These are phyloP conservation scores for Arthroderma sp. DNA, from an alignment of 2,329 filamentous ascomycete genomes.

Conservation along the genomic window DNA sequence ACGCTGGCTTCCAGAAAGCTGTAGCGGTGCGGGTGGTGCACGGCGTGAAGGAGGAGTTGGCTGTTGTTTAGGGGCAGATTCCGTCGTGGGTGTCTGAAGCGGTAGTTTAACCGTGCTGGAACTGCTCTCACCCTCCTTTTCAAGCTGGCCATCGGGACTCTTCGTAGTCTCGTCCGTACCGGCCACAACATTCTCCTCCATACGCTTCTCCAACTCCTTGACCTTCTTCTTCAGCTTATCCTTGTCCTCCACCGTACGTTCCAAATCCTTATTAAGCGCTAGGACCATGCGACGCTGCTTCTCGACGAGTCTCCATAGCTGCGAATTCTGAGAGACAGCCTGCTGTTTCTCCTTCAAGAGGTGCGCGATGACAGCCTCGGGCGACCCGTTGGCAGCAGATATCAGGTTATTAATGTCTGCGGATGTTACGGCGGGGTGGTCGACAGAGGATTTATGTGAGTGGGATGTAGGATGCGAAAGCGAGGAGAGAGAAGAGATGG, in stretches of 20 bases:
- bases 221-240: conserved; percentile 84
- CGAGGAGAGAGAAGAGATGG: conserved; percentile 64
- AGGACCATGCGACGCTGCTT: conserved; percentile 92
- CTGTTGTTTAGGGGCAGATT: background rate
- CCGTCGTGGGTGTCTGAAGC: background rate
- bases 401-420: conserved; percentile 70
- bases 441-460: conserved; percentile 45
- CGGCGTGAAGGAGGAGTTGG: conserved; percentile 51
- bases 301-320: conserved; percentile 90
- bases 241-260: conserved; percentile 83
- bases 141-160: background rate
- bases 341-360: conserved; percentile 85
- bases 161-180: background rate
- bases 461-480: conserved; percentile 35
- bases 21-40: conserved; percentile 70
- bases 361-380: conserved; percentile 79
- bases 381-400: conserved; percentile 62
- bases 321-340: conserved; percentile 75
- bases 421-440: conserved; percentile 46
- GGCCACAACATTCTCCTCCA: background rate
- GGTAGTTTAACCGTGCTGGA: background rate
- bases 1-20: conserved; percentile 45
- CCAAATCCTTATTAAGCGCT: conserved; percentile 86
- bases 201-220: conserved; percentile 51
- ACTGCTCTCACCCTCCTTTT: background rate